These are phyloP conservation scores for Periconia digitata DNA, from an alignment of 2,329 filamentous ascomycete species.

Conservation along the genomic window DNA sequence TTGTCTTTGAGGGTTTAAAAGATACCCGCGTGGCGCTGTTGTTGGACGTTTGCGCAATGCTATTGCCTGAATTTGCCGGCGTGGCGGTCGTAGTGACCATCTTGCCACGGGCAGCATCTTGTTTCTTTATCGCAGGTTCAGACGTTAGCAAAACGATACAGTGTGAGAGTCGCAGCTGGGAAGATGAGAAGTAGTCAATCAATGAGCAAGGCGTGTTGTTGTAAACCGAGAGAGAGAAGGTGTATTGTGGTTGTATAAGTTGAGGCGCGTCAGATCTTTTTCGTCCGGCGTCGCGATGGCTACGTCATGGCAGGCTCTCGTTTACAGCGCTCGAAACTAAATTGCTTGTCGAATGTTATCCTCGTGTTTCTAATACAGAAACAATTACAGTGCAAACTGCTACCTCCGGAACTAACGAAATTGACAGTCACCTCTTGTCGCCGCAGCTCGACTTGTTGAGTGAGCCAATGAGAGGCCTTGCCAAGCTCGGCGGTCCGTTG, in stretches of 20 bases:
- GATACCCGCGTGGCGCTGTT: slow-evolving; percentile 25
- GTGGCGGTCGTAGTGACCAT: slow-evolving; percentile 31
- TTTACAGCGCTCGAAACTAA: too few relatives aligned
- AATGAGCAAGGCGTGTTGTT: not conserved
- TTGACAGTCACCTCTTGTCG: too few relatives aligned
- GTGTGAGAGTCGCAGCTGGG: too few relatives aligned
- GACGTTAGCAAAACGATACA: too few relatives aligned
- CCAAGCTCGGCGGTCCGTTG: not conserved
- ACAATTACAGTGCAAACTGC: too few relatives aligned
- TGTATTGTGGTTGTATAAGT: not conserved
- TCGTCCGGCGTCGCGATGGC: not conserved
- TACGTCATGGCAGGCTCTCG: not conserved
- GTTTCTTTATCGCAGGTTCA: not conserved
- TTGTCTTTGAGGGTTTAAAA: slow-evolving; percentile 18
- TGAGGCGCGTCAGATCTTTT: not conserved
- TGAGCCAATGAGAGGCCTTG: not conserved
- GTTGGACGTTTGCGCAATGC: slow-evolving; percentile 22
- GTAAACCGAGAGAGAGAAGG: not conserved
- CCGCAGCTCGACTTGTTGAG: too few relatives aligned
- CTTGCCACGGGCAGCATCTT: slow-evolving; percentile 30
- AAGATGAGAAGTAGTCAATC: too few relatives aligned
- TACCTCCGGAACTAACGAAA: too few relatives aligned
- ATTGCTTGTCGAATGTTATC: too few relatives aligned
- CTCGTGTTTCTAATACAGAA: too few relatives aligned
- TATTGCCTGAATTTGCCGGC: slow-evolving; percentile 23